phyloP scores from a whole-genome alignment of 352 stramenopile genomes.

The Blastocystis sp. region DNA sequence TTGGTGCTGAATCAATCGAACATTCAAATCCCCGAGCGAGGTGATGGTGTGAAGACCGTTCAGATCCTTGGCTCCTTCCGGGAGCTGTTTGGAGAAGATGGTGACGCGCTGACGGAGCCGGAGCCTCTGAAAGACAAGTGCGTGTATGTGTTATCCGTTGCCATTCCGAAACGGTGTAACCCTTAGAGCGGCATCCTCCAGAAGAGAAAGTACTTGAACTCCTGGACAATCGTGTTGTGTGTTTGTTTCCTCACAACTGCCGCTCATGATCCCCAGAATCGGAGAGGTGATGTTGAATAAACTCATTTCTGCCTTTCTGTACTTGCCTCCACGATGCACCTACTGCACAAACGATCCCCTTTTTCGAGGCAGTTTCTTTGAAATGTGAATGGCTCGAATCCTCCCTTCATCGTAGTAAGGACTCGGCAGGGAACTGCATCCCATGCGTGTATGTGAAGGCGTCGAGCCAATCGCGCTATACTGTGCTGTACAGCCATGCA shows the following conservation, averaged over 20 bases:
- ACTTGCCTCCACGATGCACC: slow-evolving; percentile 1
- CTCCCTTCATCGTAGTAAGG: background rate
- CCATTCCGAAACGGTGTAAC: background rate
- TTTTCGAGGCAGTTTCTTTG: slow-evolving; percentile 17
- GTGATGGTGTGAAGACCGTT: background rate
- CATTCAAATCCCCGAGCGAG: background rate
- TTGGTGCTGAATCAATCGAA: slow-evolving; percentile 25
- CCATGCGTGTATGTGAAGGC: slow-evolving; percentile 26
- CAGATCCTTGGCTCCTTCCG: slow-evolving; percentile 51
- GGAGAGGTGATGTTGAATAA: background rate
- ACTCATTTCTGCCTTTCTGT: slow-evolving; percentile 12
- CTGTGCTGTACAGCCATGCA: slow-evolving; percentile 56
- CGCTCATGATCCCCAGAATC: background rate
- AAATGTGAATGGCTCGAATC: background rate
- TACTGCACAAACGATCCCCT: background rate
- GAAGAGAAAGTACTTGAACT: slow-evolving; percentile 40
- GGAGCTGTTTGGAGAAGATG: background rate
- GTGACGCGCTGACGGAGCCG: background rate
- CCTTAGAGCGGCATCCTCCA: slow-evolving; percentile 11
- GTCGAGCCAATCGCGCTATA: background rate
- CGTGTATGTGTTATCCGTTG: background rate
- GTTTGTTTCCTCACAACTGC: slow-evolving; percentile 2
- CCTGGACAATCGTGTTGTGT: slow-evolving; percentile 10
- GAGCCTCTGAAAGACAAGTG: background rate
- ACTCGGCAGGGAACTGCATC: background rate